Evolutionary conservation across 345 rosid genomes (phyloP).

Genomic region (Lumnitzera racemosa): DNA sequence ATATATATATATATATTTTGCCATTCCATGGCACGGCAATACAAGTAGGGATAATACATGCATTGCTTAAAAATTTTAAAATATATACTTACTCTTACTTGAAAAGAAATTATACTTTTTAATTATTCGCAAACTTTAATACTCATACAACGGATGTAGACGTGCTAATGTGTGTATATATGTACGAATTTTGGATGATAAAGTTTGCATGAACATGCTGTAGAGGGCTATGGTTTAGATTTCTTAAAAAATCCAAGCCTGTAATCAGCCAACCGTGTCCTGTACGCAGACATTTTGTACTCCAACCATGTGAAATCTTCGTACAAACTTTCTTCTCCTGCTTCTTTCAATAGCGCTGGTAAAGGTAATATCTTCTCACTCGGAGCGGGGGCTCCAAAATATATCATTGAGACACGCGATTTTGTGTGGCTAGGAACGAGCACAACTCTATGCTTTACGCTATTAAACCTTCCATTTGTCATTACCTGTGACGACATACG

Average conservation of each 20-base stretch:
- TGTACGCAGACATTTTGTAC: constrained; percentile 69
- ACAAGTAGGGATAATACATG: too few relatives aligned
- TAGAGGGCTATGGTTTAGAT: background rate
- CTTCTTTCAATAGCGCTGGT: constrained; percentile 35
- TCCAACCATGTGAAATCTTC: constrained; percentile 82
- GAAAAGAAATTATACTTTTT: too few relatives aligned
- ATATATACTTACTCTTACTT: too few relatives aligned
- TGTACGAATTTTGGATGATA: too few relatives aligned
- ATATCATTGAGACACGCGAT: constrained; percentile 83
- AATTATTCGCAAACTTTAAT: too few relatives aligned
- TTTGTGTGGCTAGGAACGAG: constrained; percentile 29
- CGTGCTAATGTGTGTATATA: too few relatives aligned
- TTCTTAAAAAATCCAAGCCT: constrained; percentile 73
- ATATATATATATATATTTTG: too few relatives aligned
- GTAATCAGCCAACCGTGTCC: constrained; percentile 64
- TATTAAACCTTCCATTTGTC: constrained; percentile 81
- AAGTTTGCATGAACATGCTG: too few relatives aligned
- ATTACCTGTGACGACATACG: constrained; percentile 42
- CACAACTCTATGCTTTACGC: constrained; percentile 86
- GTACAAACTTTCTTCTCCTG: constrained; percentile 55
- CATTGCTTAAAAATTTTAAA: too few relatives aligned
- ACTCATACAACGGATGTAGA: too few relatives aligned
- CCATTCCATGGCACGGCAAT: too few relatives aligned
- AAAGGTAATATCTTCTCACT: constrained; percentile 53
- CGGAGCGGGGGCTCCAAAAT: constrained; percentile 78